Conservation (phyloP, 2,329 filamentous ascomycete genomes). For the Aspergillus costaricaensis region DNA sequence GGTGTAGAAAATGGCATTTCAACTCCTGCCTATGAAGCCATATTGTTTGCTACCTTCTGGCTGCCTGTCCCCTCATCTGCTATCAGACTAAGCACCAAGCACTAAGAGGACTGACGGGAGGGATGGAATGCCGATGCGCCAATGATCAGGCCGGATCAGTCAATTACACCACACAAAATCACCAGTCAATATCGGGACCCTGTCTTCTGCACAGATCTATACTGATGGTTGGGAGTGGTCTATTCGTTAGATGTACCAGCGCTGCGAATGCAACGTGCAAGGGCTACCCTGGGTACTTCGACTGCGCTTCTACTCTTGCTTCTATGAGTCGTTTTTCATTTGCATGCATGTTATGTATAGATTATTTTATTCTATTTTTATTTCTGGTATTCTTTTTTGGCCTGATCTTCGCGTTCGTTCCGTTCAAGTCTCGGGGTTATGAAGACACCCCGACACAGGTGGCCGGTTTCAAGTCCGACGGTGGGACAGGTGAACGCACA, state of each 20-base stretch:
- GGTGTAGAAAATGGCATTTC: neutral
- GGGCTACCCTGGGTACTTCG: neutral
- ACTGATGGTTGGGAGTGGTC: constrained; percentile 6
- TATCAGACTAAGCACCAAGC: neutral
- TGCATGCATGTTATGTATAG: neutral
- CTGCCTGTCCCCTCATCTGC: neutral
- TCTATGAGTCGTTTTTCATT: no score
- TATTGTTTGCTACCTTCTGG: neutral
- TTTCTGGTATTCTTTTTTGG: no score
- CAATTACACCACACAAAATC: neutral
- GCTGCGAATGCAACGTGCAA: constrained; percentile 4
- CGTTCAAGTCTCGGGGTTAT: neutral
- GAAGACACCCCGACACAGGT: neutral
- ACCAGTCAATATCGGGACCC: neutral
- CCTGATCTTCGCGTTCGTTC: neutral
- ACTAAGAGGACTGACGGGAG: neutral
- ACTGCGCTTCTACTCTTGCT: neutral
- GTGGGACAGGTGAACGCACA: constrained; percentile 8
- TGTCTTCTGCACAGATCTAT: constrained; percentile 10
- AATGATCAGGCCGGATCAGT: constrained; percentile 8
- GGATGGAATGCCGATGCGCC: constrained; percentile 1
- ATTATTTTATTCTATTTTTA: no score
- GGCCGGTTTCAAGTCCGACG: constrained; percentile 12
- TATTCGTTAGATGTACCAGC: constrained; percentile 2
- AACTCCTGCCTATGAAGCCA: neutral